Percentiles rank a stretch among this genome's conserved stretches.
Evolutionary conservation across 1,139 yeast species (phyloP).

Genomic region (Lodderomyces orthopsilosis): DNA sequence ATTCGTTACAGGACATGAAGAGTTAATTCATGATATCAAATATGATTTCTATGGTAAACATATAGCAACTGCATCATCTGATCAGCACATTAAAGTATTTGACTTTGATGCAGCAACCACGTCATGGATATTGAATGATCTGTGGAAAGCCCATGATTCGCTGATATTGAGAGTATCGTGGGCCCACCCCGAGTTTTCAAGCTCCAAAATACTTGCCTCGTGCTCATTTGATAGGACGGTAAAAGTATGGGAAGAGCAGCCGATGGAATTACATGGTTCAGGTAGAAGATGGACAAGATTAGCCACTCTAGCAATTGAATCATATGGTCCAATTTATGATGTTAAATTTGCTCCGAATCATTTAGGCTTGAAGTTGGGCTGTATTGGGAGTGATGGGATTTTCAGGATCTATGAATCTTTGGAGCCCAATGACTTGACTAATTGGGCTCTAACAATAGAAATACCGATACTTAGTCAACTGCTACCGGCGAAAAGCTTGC

Average conservation of each 20-base stretch:
- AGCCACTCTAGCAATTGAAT: conserved; percentile 71
- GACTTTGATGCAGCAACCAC: conserved; percentile 56
- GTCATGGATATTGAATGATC: conserved; percentile 78
- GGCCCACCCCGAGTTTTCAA: conserved; percentile 95
- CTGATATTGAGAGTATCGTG: conserved; percentile 78
- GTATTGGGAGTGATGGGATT: conserved; percentile 88
- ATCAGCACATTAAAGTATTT: conserved; percentile 86
- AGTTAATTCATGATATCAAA: conserved; percentile 80
- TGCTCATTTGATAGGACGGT: conserved; percentile 89
- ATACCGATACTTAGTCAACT: conserved; percentile 57
- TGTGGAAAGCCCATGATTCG: conserved; percentile 95
- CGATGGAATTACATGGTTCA: conserved; percentile 68
- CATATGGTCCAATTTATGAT: conserved; percentile 86
- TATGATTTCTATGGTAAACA: conserved; percentile 90
- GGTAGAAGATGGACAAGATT: conserved; percentile 81
- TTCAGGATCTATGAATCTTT: conserved; percentile 83
- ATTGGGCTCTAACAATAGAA: conserved; percentile 80
- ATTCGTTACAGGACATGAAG: conserved; percentile 87
- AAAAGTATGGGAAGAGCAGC: conserved; percentile 87
- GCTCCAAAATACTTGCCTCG: conserved; percentile 67
- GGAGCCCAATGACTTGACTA: conserved; percentile 80
- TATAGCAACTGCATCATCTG: conserved; percentile 89
- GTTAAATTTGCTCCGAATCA: conserved; percentile 88
- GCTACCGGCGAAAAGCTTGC: conserved; percentile 74
- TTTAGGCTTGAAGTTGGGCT: conserved; percentile 76